Evolutionary conservation across 148 eudicot genomes (phyloP).

Genomic region (Selenicereus undatus): DNA sequence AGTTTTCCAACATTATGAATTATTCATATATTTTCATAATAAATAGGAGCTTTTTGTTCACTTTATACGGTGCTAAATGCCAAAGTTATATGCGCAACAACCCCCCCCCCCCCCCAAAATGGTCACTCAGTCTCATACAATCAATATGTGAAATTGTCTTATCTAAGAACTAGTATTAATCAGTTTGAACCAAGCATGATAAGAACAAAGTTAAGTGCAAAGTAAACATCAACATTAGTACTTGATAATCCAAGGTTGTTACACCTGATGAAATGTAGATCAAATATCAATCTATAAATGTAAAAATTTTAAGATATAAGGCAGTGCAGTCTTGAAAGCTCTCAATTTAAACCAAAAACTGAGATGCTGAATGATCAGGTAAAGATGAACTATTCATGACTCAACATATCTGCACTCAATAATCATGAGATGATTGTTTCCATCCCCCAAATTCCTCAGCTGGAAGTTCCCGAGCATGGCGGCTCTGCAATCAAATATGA

Average conservation of each 20-base stretch:
- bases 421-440: constrained; percentile 45
- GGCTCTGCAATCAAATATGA: constrained; percentile 29
- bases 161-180: neutral
- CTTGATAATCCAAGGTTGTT: neutral
- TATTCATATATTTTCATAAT: too few species aligned
- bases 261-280: neutral
- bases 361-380: neutral
- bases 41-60: too few species aligned
- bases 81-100: too few species aligned
- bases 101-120: too few species aligned
- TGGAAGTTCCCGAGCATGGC: constrained; percentile 29
- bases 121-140: too few species aligned
- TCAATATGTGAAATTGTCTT: neutral
- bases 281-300: neutral
- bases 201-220: neutral
- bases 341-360: neutral
- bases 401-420: neutral
- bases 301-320: neutral
- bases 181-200: neutral
- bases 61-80: too few species aligned
- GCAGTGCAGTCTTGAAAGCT: neutral
- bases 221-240: neutral
- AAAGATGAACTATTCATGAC: neutral
- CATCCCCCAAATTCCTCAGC: constrained; percentile 70
- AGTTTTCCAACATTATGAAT: too few species aligned